These are phyloP conservation scores for Themeda triandra DNA, from an alignment of 176 grass and related monocot genomes.

Conservation along the genomic window DNA sequence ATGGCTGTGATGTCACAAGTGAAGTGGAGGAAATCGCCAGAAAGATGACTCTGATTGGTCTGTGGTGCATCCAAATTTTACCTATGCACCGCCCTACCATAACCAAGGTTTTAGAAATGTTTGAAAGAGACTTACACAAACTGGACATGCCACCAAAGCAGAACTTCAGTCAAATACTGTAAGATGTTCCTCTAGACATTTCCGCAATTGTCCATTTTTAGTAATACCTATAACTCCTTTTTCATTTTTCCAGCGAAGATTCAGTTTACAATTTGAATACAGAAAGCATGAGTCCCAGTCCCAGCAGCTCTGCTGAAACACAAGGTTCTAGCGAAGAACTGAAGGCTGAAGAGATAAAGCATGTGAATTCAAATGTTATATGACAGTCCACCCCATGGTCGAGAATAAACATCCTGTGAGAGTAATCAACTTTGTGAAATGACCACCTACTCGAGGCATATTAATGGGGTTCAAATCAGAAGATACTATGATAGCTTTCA, in stretches of 20 bases:
- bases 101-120: slow-evolving; percentile 17
- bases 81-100: slow-evolving; percentile 8
- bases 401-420: not conserved
- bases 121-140: not conserved
- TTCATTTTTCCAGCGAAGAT: not conserved
- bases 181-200: not conserved
- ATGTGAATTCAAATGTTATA: not conserved
- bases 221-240: not conserved
- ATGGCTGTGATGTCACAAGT: not conserved
- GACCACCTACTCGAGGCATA: no score
- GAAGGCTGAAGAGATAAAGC: not conserved
- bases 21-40: not conserved
- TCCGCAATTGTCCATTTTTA: not conserved
- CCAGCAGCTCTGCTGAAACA: not conserved
- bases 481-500: not conserved
- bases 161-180: not conserved
- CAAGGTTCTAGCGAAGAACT: not conserved
- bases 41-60: slow-evolving; percentile 3
- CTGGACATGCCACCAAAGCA: slow-evolving; percentile 21
- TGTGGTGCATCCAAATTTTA: slow-evolving; percentile 16
- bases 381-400: not conserved
- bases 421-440: not conserved
- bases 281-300: not conserved
- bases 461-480: no score
- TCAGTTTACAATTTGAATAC: not conserved